A percentile compares a stretch with the other conserved stretches of the same genome.
phyloP scores from a whole-genome alignment of 2,329 filamentous ascomycete species.

The Aureobasidium zeae region DNA sequence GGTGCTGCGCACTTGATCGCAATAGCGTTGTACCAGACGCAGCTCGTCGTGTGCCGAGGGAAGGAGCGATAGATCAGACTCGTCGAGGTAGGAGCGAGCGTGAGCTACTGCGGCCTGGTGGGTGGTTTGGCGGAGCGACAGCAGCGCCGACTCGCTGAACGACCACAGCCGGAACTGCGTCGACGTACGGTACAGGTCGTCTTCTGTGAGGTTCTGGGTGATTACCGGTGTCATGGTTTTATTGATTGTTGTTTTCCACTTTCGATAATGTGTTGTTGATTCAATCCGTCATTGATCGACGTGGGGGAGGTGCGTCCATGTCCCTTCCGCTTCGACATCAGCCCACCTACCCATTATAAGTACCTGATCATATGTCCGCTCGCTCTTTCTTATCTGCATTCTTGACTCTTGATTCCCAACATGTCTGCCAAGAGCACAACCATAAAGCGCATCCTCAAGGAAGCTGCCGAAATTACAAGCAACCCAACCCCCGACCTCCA shows the following conservation, averaged over 20 bases:
- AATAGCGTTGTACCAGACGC: conserved; percentile 72
- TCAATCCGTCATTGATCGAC: too few relatives aligned
- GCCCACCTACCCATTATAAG: too few relatives aligned
- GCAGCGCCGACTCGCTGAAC: conserved; percentile 65
- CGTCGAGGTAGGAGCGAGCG: conserved; percentile 45
- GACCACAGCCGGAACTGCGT: conserved; percentile 92
- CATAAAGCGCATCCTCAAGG: conserved; percentile 79
- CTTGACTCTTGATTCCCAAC: background rate
- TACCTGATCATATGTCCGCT: too few relatives aligned
- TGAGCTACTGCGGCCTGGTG: conserved; percentile 69
- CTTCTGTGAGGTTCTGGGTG: conserved; percentile 57
- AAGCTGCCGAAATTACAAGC: conserved; percentile 75
- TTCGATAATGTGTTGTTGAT: too few relatives aligned
- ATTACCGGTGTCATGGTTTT: too few relatives aligned
- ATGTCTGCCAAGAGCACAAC: conserved; percentile 64
- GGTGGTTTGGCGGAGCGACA: conserved; percentile 63
- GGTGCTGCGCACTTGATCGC: conserved; percentile 39
- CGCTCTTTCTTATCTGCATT: too few relatives aligned
- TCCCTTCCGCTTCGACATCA: too few relatives aligned
- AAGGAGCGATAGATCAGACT: conserved; percentile 17
- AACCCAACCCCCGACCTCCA: conserved; percentile 77
- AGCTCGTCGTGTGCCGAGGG: conserved; percentile 76
- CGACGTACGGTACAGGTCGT: conserved; percentile 80
- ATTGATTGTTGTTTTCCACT: too few relatives aligned
- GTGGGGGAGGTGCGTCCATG: too few relatives aligned